A percentile compares a stretch with the other conserved stretches of the same genome.
Conservation (phyloP, 495 filamentous ascomycete genomes). For the Aspergillus leporis region DNA sequence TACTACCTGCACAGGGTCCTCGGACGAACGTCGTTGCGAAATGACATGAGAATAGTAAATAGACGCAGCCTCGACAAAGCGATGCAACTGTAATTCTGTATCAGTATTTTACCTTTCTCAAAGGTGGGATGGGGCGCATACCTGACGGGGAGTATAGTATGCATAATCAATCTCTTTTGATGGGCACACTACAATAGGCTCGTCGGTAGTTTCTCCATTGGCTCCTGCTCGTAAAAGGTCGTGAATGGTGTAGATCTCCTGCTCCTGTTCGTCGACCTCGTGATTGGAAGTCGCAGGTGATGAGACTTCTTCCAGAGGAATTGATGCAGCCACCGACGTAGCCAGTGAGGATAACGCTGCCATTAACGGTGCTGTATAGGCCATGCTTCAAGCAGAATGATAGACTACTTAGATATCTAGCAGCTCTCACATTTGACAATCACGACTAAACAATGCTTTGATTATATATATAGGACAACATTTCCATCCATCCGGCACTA, state of each 20-base stretch:
- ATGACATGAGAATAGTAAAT: conserved; percentile 23
- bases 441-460: too few relatives aligned
- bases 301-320: not conserved
- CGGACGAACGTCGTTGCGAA: conserved; percentile 24
- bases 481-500: too few relatives aligned
- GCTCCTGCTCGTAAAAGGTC: conserved; percentile 31
- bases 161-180: conserved; percentile 30
- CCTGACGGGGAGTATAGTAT: conserved; percentile 36
- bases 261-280: not conserved
- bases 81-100: conserved; percentile 22
- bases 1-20: conserved; percentile 41
- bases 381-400: not conserved
- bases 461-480: not conserved
- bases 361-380: not conserved
- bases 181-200: conserved; percentile 35
- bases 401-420: not conserved
- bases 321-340: not conserved
- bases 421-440: too few relatives aligned
- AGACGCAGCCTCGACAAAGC: conserved; percentile 33
- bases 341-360: not conserved
- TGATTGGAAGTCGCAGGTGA: not conserved
- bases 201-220: conserved; percentile 21
- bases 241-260: conserved; percentile 27
- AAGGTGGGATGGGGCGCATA: not conserved
- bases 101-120: conserved; percentile 8